Conservation (phyloP, 192 early-diverging fungal species). For the Neocallimastix lanati region DNA sequence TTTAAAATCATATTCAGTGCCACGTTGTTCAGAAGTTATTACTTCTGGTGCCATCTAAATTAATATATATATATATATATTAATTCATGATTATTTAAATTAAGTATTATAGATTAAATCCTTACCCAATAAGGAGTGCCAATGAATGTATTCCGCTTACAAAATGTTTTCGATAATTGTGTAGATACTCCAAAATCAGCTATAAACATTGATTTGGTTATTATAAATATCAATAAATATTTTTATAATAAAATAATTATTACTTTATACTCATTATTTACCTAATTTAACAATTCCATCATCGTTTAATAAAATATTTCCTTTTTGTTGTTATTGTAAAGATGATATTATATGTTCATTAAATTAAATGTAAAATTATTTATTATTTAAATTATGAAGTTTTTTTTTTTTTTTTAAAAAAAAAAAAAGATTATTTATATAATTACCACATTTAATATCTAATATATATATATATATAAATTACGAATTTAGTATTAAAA, state of each 20-base stretch:
- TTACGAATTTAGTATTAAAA: too few relatives aligned
- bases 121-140: constrained; percentile 5
- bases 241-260: too few relatives aligned
- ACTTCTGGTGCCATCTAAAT: constrained; percentile 6
- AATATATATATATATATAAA: too few relatives aligned
- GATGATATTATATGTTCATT: too few relatives aligned
- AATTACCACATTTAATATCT: constrained; percentile 17
- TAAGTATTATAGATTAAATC: not conserved
- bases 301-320: constrained; percentile 11
- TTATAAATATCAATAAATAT: too few relatives aligned
- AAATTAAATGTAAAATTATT: too few relatives aligned
- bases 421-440: not conserved
- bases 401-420: too few relatives aligned
- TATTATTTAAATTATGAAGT: too few relatives aligned
- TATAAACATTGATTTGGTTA: not conserved
- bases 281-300: constrained; percentile 8
- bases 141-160: constrained; percentile 5
- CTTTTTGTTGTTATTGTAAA: too few relatives aligned
- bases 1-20: constrained; percentile 6
- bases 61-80: too few relatives aligned
- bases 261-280: not conserved
- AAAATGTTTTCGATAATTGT: constrained; percentile 6
- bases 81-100: too few relatives aligned
- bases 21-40: constrained; percentile 1
- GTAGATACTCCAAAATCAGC: constrained; percentile 9